These are phyloP conservation scores for Ustilago bromivora DNA, from an alignment of 1,284 basidiomycete species.

Conservation along the genomic window DNA sequence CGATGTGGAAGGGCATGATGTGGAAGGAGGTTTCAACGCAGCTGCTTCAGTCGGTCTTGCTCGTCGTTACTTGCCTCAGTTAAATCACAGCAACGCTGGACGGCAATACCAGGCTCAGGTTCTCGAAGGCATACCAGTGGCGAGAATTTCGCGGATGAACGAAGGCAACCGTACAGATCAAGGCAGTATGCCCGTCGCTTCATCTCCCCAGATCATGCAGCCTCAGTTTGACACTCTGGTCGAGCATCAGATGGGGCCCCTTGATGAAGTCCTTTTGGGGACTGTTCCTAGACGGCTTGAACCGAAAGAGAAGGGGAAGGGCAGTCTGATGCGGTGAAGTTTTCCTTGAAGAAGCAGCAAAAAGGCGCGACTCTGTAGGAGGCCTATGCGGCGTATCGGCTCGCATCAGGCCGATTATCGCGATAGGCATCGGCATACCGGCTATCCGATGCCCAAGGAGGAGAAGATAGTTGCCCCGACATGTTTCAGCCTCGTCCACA, in stretches of 20 bases:
- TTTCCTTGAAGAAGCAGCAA: not conserved
- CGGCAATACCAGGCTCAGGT: not conserved
- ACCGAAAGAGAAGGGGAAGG: not conserved
- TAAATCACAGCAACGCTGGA: not conserved
- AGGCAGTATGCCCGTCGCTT: not conserved
- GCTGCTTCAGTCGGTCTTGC: not conserved
- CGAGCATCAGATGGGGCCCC: not conserved
- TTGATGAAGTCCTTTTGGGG: not conserved
- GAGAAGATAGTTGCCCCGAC: no score
- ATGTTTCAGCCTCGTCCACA: no score
- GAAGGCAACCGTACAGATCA: not conserved
- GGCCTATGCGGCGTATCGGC: no score
- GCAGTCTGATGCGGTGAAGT: not conserved
- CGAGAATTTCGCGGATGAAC: not conserved
- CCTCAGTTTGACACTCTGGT: not conserved
- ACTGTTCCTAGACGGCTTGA: not conserved
- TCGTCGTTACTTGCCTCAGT: not conserved
- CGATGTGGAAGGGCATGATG: not conserved
- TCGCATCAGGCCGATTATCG: no score
- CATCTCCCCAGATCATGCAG: not conserved
- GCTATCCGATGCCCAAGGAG: no score
- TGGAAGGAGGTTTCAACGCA: not conserved
- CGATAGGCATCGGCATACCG: no score
- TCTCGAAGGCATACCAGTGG: not conserved
- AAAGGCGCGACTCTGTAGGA: not conserved